Conservation (phyloP, 2,329 filamentous ascomycete genomes). For the Bimuria novae-zelandiae region DNA sequence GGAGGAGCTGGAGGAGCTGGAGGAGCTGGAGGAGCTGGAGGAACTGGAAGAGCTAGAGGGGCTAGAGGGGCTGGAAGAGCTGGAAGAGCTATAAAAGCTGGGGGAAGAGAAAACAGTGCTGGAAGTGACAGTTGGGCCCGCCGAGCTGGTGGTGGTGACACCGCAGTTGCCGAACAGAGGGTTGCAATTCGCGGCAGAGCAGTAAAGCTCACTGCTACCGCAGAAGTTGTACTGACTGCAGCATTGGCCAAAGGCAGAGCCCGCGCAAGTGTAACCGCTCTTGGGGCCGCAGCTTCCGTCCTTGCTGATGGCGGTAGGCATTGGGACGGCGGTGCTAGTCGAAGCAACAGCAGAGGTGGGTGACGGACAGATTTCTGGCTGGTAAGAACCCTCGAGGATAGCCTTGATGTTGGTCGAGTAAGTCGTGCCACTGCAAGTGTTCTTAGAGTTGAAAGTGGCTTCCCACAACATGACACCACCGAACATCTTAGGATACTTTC, state of each 20-base stretch:
- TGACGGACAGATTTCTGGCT: slow-evolving; percentile 22
- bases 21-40: no score
- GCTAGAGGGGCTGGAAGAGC: neutral
- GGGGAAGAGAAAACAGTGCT: neutral
- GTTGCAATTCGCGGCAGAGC: slow-evolving; percentile 11
- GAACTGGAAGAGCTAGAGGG: no score
- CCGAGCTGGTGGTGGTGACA: slow-evolving; percentile 4
- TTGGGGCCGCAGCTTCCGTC: slow-evolving; percentile 18
- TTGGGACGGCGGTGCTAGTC: slow-evolving; percentile 8
- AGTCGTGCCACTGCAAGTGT: slow-evolving; percentile 49
- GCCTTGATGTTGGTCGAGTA: slow-evolving; percentile 57
- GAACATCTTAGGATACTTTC: slow-evolving; percentile 50
- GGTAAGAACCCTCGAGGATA: slow-evolving; percentile 27
- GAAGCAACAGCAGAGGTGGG: slow-evolving; percentile 16
- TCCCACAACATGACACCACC: slow-evolving; percentile 67
- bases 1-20: no score
- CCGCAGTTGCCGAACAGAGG: slow-evolving; percentile 12
- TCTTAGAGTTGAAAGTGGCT: slow-evolving; percentile 55
- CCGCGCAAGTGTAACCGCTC: slow-evolving; percentile 19
- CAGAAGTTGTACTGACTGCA: slow-evolving; percentile 24
- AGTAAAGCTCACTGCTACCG: slow-evolving; percentile 12
- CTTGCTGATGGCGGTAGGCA: slow-evolving; percentile 9
- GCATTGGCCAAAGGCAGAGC: slow-evolving; percentile 19
- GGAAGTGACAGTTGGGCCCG: slow-evolving; percentile 5
- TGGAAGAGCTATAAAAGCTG: slow-evolving; percentile 2